These are phyloP conservation scores for Hibiscus tridactylites DNA, from an alignment of 345 rosid genomes.

Conservation along the genomic window DNA sequence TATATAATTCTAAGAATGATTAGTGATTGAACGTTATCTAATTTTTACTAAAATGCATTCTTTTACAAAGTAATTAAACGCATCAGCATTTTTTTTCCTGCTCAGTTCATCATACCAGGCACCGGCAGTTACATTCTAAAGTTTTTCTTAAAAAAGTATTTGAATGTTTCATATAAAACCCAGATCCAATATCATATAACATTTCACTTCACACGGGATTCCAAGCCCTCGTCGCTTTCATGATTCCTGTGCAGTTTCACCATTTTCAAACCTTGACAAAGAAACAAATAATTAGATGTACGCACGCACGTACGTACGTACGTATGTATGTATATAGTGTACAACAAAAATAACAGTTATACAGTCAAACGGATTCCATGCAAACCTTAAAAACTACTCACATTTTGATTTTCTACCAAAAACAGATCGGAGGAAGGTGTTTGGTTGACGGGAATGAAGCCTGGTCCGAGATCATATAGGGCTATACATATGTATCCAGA, in stretches of 20 bases:
- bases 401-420: neutral
- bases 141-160: neutral
- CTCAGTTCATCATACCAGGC: neutral
- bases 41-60: neutral
- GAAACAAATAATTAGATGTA: neutral
- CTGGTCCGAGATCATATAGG: conserved; percentile 47
- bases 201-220: neutral
- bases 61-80: neutral
- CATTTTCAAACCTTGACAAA: neutral
- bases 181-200: neutral
- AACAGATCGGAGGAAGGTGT: conserved; percentile 9
- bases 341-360: neutral
- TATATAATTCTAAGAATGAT: too few species aligned
- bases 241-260: neutral
- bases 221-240: neutral
- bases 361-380: conserved; percentile 14
- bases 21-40: too few species aligned
- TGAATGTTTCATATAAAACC: neutral
- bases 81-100: neutral
- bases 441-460: conserved; percentile 54
- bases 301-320: neutral
- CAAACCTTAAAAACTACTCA: neutral
- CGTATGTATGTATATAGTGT: neutral
- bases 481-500: conserved; percentile 3
- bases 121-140: neutral